A percentile compares a stretch with the other conserved stretches of the same genome.
Evolutionary conservation across 176 grass and related monocot species (phyloP).

Genomic region (Musa schizocarpa): DNA sequence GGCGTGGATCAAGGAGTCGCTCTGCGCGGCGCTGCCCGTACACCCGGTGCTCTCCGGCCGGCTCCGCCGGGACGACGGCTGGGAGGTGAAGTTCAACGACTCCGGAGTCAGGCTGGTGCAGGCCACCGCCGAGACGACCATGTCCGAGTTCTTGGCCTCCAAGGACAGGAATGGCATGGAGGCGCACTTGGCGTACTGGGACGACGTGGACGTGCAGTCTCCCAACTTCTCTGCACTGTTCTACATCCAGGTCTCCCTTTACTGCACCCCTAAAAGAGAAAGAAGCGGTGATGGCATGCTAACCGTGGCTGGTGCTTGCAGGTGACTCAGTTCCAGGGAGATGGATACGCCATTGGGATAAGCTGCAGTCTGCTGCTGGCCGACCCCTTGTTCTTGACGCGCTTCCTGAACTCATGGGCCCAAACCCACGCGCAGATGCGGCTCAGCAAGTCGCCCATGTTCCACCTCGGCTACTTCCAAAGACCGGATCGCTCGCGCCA

Average conservation of each 20-base stretch:
- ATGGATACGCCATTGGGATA: slow-evolving; percentile 60
- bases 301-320: not conserved
- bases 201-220: slow-evolving; percentile 29
- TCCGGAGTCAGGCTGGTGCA: slow-evolving; percentile 55
- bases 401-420: slow-evolving; percentile 67
- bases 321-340: slow-evolving; percentile 62
- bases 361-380: slow-evolving; percentile 55
- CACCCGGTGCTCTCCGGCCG: slow-evolving; percentile 59
- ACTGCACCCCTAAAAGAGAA: too few relatives aligned
- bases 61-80: slow-evolving; percentile 40
- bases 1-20: slow-evolving; percentile 55
- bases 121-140: slow-evolving; percentile 44
- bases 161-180: slow-evolving; percentile 18
- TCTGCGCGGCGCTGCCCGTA: slow-evolving; percentile 45
- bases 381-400: slow-evolving; percentile 45
- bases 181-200: slow-evolving; percentile 46
- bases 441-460: slow-evolving; percentile 26
- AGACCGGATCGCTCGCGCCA: slow-evolving; percentile 21
- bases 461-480: slow-evolving; percentile 60
- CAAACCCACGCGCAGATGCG: slow-evolving; percentile 37
- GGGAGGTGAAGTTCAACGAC: slow-evolving; percentile 86
- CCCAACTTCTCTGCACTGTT: slow-evolving; percentile 50
- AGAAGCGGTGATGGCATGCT: too few relatives aligned
- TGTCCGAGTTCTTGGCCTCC: slow-evolving; percentile 48
- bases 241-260: slow-evolving; percentile 47